A percentile compares a stretch with the other conserved stretches of the same genome.
phyloP scores from a whole-genome alignment of 2,329 filamentous ascomycete species.

The Stachybotrys chartarum region DNA sequence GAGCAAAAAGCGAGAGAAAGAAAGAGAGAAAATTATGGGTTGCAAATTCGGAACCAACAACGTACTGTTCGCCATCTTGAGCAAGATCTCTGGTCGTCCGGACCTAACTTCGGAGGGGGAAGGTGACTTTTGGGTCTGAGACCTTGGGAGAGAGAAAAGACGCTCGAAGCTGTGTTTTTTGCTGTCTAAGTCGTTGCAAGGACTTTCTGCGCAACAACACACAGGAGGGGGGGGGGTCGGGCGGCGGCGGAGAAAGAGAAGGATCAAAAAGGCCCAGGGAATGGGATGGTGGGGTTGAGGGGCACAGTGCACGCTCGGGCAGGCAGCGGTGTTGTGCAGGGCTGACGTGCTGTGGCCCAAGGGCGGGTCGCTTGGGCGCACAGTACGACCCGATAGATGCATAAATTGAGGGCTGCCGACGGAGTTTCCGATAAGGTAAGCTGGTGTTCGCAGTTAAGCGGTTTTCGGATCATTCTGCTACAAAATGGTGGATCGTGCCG shows the following conservation, averaged over 20 bases:
- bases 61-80: constrained; percentile 18
- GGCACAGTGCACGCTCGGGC: constrained; percentile 27
- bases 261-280: constrained; percentile 7
- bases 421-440: too few species aligned
- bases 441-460: too few species aligned
- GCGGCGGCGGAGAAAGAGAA: constrained; percentile 10
- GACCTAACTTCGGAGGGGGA: neutral
- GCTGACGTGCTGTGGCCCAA: constrained; percentile 6
- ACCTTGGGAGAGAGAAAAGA: too few species aligned
- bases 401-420: constrained; percentile 15
- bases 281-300: constrained; percentile 25
- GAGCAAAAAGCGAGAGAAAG: neutral
- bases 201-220: constrained; percentile 12
- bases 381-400: constrained; percentile 17
- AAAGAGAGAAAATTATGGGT: neutral
- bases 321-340: constrained; percentile 7
- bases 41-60: neutral
- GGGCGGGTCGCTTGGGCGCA: constrained; percentile 3
- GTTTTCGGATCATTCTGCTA: neutral
- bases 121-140: too few species aligned
- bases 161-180: too few species aligned
- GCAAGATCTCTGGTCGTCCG: neutral
- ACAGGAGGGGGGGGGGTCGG: constrained; percentile 4
- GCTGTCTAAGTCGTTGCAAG: constrained; percentile 23
- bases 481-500: neutral